Base-by-base conservation (phyloP, 345 rosid species). In the Eucalyptus fibrosa region DNA sequence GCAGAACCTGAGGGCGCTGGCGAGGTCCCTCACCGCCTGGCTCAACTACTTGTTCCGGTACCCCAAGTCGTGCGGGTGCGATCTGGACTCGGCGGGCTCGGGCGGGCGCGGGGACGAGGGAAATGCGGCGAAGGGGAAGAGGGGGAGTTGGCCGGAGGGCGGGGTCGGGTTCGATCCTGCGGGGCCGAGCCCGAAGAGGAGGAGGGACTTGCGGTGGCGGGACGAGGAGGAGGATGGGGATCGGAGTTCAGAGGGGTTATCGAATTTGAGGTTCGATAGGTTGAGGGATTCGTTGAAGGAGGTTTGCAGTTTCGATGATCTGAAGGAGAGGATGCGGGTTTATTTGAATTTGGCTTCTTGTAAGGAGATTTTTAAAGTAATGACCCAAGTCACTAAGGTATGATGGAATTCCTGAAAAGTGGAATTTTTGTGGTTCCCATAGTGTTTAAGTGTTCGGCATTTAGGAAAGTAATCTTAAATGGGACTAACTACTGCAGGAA, bases 271-370 rank as follows among this genome's bases (percentile, higher is more conserved):
- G 92, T 90, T 90, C 69, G 88, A 87, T 1, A 83, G 34, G 65
- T 89, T 97, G 92, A 94, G 87, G 87, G 92, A 92, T 55, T 97
- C 98, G 32, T 86, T 97, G 90, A 93, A 92, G 89, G 96, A 94
- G 30, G 95, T 97, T 23, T 96, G 99, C 87, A 97, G 99, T 91
- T 93, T 97, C n/a, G 98, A 97, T 91, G 99, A 97, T 94, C 91
- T 97, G 95, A 93, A 90, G 90, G 94, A 94, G 90, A 91, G 99
- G 62, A 94, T 97, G 98, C 90, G 91, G 60, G 77, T 91, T 90
- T 94, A 94, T 67, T 92, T 97, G 93, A 96, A 96, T 88, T 90
- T 94, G 91, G 92, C 90, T 53, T 80, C 90, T 91, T 97, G 99
- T 89, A 94, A 93, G 90, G 99, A 97, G 91, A 92, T 97, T 89